Conservation (phyloP, 306 rosid species). For the Cyclanthera cordifolia region DNA sequence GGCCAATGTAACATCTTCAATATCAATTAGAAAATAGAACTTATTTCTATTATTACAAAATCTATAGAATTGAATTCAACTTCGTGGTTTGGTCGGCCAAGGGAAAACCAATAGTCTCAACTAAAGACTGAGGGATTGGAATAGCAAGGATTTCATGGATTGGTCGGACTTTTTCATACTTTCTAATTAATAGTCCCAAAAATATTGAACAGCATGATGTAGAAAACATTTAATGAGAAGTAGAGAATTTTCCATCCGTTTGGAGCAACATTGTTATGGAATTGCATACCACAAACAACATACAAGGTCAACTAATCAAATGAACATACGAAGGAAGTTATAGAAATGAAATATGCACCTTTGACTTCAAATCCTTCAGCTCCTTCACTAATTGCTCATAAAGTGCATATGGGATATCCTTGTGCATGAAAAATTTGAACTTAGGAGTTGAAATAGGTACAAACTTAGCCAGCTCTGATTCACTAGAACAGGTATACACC, state of each 20-base stretch:
- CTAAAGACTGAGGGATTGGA: too few species aligned
- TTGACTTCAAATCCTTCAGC: conserved; percentile 25
- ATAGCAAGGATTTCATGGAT: too few species aligned
- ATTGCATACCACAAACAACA: background rate
- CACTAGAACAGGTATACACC: conserved; percentile 74
- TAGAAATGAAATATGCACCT: conserved; percentile 33
- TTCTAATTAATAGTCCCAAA: background rate
- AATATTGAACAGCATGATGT: background rate
- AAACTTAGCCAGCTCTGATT: conserved; percentile 48
- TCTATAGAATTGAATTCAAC: too few species aligned
- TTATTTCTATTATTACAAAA: too few species aligned
- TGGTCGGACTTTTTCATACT: too few species aligned
- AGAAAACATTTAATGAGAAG: background rate
- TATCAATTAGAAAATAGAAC: too few species aligned
- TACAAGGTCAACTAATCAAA: background rate
- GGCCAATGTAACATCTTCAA: too few species aligned
- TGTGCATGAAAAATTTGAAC: conserved; percentile 36
- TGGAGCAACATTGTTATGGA: background rate
- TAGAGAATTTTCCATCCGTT: background rate
- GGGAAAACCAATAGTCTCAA: too few species aligned
- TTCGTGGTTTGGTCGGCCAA: too few species aligned
- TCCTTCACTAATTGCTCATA: conserved; percentile 19
- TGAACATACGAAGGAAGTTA: background rate
- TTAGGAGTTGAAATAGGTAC: conserved; percentile 56
- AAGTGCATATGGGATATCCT: conserved; percentile 22